phyloP scores from a whole-genome alignment of 352 stramenopile genomes.

The Pythium sukuiense region DNA sequence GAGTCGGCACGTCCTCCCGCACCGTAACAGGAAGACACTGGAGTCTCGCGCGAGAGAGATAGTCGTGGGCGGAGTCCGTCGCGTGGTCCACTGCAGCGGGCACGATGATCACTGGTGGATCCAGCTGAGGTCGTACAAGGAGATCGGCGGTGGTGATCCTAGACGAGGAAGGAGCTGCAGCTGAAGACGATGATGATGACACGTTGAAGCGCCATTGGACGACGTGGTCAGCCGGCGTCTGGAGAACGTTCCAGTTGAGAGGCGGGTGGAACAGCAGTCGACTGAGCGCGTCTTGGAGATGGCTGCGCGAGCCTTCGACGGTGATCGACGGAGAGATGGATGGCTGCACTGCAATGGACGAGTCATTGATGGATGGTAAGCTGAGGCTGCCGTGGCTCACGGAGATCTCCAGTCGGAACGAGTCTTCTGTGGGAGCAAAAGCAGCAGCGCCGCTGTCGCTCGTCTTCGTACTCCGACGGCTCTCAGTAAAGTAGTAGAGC shows the following conservation, averaged over 20 bases:
- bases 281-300: slow-evolving; percentile 26
- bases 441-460: background rate
- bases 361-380: background rate
- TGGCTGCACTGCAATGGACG: background rate
- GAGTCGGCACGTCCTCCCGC: slow-evolving; percentile 40
- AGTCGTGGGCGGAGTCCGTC: slow-evolving; percentile 38
- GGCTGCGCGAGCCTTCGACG: slow-evolving; percentile 16
- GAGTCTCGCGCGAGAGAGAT: slow-evolving; percentile 41
- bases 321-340: background rate
- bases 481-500: slow-evolving; percentile 29
- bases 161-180: background rate
- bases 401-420: slow-evolving; percentile 9
- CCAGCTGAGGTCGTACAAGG: slow-evolving; percentile 31
- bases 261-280: slow-evolving; percentile 39
- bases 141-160: slow-evolving; percentile 28
- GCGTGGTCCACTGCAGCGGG: slow-evolving; percentile 27
- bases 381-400: slow-evolving; percentile 16
- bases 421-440: background rate
- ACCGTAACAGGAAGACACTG: slow-evolving; percentile 42
- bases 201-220: slow-evolving; percentile 55
- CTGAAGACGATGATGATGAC: background rate
- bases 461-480: background rate
- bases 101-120: slow-evolving; percentile 51
- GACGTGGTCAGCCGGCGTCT: slow-evolving; percentile 23
- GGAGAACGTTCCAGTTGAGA: slow-evolving; percentile 54